Base-by-base conservation (phyloP, 2,329 filamentous ascomycete species). In the Fusarium verrucosum region DNA sequence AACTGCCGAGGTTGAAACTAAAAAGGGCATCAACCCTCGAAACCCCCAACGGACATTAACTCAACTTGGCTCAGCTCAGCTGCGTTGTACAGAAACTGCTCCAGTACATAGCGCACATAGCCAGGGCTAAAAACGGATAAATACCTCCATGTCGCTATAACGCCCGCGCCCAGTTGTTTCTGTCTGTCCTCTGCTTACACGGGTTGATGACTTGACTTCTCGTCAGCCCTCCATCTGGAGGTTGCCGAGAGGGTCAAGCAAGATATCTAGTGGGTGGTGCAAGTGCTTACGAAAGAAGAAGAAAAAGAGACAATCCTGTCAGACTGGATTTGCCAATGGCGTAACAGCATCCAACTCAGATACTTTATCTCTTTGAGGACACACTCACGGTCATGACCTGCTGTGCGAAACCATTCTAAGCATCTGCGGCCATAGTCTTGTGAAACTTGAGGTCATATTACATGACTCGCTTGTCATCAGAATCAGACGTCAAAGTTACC, bases 1-100 rank as follows among this genome's bases (percentile, higher is more conserved):
- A 70, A 69, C 52, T 70, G 55, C 65, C 68, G 68, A 65, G 44
- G 50, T 46, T 44, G 58, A 50, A 57, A 50, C 36, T 50, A 41
- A 41, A 52, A 53, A 44, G 45, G 28, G 56, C 19, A 33, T 37
- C 40, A 19, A 41, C 36, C 33, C 33, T 58, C 49, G 23, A 46
- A 55, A 52, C 30, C 28, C 32, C 25, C 46, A 52, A 26, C 26
- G 20, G 28, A 52, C 36, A 58, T 26, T 32, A 43, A 19, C 51
- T 50, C 43, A 41, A 50, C 19, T 50, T 45, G 33, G 26, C 17
- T 32, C 35, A 40, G 30, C 23, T n/a, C 25, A 20, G 26, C 19
- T 10, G 46, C 38, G 26, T 47, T 42, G 44, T 38, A 47, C 22
- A 37, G 33, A 47, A 35, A 47, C 37, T 42, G 56, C n/a, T 38